Conservation (phyloP, 306 rosid species). For the Luffa aegyptiaca region DNA sequence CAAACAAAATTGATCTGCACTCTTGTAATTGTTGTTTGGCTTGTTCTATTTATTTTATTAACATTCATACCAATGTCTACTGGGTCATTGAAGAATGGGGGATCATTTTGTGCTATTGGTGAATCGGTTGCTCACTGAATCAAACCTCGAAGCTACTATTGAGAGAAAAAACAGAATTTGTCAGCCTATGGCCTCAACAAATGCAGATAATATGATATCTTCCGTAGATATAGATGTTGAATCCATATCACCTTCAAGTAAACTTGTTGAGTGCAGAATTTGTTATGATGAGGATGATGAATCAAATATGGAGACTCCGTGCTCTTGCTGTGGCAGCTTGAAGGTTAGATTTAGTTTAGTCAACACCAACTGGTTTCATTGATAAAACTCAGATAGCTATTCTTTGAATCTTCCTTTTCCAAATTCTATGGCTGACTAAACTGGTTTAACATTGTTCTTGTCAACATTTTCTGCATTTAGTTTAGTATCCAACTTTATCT, state of each 20-base stretch:
- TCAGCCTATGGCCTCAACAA: conserved; percentile 19
- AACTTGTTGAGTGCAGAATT: conserved; percentile 54
- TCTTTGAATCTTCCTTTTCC: neutral
- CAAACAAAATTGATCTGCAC: neutral
- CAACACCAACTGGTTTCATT: neutral
- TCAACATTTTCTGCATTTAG: neutral
- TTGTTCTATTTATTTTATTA: neutral
- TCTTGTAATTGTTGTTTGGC: neutral
- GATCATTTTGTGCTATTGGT: conserved; percentile 30
- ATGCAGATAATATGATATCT: conserved; percentile 28
- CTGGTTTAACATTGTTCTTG: neutral
- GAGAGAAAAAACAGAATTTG: conserved; percentile 21
- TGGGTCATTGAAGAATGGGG: conserved; percentile 26
- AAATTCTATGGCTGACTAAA: neutral
- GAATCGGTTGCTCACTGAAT: conserved; percentile 29
- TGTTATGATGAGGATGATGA: conserved; percentile 76
- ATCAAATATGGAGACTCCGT: conserved; percentile 76
- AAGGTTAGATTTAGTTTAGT: conserved; percentile 36
- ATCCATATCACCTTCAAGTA: conserved; percentile 23
- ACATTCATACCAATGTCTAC: neutral
- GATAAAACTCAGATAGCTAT: neutral
- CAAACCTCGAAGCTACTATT: conserved; percentile 26
- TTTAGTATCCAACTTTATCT: neutral
- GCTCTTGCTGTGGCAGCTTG: conserved; percentile 81
- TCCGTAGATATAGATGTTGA: conserved; percentile 23